These are phyloP conservation scores for Ostreobium quekettii DNA, from an alignment of 139 green algal genomes.

Conservation along the genomic window DNA sequence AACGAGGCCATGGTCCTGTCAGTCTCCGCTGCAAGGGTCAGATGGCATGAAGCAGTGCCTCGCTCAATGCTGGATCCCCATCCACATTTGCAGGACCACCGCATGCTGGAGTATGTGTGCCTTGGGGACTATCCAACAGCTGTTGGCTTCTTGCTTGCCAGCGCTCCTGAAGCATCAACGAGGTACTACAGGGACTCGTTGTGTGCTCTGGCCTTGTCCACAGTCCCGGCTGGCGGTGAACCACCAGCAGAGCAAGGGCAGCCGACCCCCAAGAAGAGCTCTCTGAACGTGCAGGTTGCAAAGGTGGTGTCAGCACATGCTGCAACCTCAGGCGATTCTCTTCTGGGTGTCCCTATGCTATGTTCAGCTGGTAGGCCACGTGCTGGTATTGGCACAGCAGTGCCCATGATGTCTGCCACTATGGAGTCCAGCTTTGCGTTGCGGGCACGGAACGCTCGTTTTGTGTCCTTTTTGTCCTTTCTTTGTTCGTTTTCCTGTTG, in stretches of 20 bases:
- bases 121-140: constrained; percentile 70
- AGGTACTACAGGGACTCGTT: constrained; percentile 62
- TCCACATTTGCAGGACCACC: constrained; percentile 34
- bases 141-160: constrained; percentile 71
- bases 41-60: constrained; percentile 10
- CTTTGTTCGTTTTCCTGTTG: not conserved
- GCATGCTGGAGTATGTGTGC: constrained; percentile 43
- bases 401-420: too few relatives aligned
- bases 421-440: too few relatives aligned
- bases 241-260: constrained; percentile 19
- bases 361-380: constrained; percentile 44
- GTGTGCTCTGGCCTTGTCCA: constrained; percentile 62
- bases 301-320: constrained; percentile 72
- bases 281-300: constrained; percentile 48
- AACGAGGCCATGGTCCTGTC: not conserved
- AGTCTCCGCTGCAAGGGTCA: not conserved
- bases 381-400: too few relatives aligned
- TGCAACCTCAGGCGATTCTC: constrained; percentile 56
- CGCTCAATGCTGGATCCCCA: not conserved
- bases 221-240: constrained; percentile 18
- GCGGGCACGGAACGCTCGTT: too few relatives aligned
- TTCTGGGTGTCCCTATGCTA: constrained; percentile 70
- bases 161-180: constrained; percentile 42
- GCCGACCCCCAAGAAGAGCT: not conserved
- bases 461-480: too few relatives aligned